Conservation (phyloP, 805 yeast species). For the Zygosaccharomyces rouxii region DNA sequence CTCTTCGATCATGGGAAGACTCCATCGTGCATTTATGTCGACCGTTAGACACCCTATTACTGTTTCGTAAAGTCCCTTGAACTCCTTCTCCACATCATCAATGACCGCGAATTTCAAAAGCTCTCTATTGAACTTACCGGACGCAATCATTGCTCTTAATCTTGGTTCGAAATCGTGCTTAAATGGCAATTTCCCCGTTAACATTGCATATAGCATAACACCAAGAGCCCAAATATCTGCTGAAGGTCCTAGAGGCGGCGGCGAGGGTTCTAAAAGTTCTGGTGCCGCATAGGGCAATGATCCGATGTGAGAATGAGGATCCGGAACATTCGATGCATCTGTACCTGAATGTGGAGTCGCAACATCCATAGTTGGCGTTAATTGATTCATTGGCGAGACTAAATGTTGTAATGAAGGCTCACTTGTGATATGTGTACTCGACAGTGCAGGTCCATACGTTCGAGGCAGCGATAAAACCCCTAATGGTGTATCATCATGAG, state of each 20-base stretch:
- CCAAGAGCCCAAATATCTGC: conserved; percentile 94
- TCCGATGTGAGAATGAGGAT: conserved; percentile 71
- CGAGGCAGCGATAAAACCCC: conserved; percentile 30
- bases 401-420: conserved; percentile 12
- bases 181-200: conserved; percentile 74
- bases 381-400: conserved; percentile 9
- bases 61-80: conserved; percentile 31
- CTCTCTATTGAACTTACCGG: conserved; percentile 55
- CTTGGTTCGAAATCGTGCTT: conserved; percentile 80
- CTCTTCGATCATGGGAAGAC: conserved; percentile 38
- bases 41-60: conserved; percentile 52
- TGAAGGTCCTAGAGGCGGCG: conserved; percentile 56
- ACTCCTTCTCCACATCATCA: conserved; percentile 6
- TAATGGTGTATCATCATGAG: conserved; percentile 35
- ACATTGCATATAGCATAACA: conserved; percentile 66
- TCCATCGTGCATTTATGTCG: conserved; percentile 50
- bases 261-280: conserved; percentile 62
- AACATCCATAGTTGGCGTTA: conserved; percentile 12
- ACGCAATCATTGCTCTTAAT: conserved; percentile 63
- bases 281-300: conserved; percentile 93
- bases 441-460: conserved; percentile 31
- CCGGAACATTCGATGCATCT: conserved; percentile 12
- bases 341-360: conserved; percentile 12
- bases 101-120: conserved; percentile 43
- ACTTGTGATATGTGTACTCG: conserved; percentile 16